phyloP scores from a whole-genome alignment of 164 flowering plant genomes.

The Vitis cinerea region DNA sequence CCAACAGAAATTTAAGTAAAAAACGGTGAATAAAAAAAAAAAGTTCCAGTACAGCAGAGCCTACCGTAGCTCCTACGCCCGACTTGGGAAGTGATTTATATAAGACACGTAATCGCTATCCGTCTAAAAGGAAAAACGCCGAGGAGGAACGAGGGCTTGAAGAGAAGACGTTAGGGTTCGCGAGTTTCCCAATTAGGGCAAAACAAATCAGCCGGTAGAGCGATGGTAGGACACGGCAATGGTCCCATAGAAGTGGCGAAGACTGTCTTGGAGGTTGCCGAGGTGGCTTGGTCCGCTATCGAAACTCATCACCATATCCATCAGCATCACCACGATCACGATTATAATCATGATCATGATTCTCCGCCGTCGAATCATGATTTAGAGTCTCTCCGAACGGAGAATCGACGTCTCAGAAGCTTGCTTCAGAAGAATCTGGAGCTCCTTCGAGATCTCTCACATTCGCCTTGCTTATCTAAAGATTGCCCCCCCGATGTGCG shows the following conservation, averaged over 20 bases:
- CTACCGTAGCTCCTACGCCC: too few species aligned
- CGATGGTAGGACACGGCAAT: slow-evolving; percentile 31
- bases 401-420: slow-evolving; percentile 59
- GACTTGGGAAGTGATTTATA: too few species aligned
- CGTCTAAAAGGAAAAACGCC: too few species aligned
- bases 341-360: not conserved
- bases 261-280: slow-evolving; percentile 51
- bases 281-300: slow-evolving; percentile 81
- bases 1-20: too few species aligned
- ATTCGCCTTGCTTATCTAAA: slow-evolving; percentile 34
- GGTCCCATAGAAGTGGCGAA: slow-evolving; percentile 41
- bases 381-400: slow-evolving; percentile 33
- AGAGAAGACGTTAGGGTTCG: not conserved
- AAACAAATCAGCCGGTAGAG: not conserved
- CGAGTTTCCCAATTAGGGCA: not conserved
- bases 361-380: slow-evolving; percentile 12
- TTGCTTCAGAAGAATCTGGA: slow-evolving; percentile 62
- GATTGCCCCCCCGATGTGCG: slow-evolving; percentile 87
- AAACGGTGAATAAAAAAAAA: too few species aligned
- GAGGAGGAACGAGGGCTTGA: not conserved
- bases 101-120: too few species aligned
- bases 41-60: too few species aligned
- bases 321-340: slow-evolving; percentile 18
- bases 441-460: slow-evolving; percentile 56
- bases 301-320: slow-evolving; percentile 56